A percentile compares a stretch with the other conserved stretches of the same genome.
Conservation (phyloP, 2,329 filamentous ascomycete species). For the Aspergillus transmontanensis region DNA sequence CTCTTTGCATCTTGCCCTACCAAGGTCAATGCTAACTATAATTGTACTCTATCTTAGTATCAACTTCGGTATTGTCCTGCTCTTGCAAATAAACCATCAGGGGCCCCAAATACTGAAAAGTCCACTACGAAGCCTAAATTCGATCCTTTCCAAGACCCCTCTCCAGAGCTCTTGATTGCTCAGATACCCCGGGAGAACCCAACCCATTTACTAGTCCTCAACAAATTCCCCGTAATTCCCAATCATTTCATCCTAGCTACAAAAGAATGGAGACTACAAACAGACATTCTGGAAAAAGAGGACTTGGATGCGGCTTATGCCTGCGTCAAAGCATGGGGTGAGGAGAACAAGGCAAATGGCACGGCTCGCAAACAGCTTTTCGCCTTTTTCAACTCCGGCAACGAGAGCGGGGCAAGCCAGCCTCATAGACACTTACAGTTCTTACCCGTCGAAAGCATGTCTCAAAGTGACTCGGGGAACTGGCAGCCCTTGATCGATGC, state of each 20-base stretch:
- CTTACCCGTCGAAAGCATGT: slow-evolving; percentile 50
- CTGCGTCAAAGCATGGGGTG: slow-evolving; percentile 46
- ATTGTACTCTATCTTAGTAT: slow-evolving; percentile 33
- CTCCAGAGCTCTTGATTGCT: slow-evolving; percentile 45
- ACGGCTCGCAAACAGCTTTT: slow-evolving; percentile 37
- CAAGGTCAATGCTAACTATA: neutral
- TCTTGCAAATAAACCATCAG: slow-evolving; percentile 47
- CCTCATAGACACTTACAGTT: slow-evolving; percentile 53
- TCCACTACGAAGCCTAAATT: slow-evolving; percentile 31
- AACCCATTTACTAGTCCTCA: slow-evolving; percentile 47
- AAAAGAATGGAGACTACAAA: slow-evolving; percentile 45
- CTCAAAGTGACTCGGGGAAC: slow-evolving; percentile 30
- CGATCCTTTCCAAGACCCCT: slow-evolving; percentile 50
- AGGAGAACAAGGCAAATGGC: slow-evolving; percentile 10
- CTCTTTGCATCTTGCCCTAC: neutral
- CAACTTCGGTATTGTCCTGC: slow-evolving; percentile 54
- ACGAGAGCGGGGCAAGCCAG: slow-evolving; percentile 52
- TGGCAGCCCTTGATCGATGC: slow-evolving; percentile 56
- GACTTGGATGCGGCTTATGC: slow-evolving; percentile 46
- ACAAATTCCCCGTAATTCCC: slow-evolving; percentile 53
- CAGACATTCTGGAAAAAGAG: slow-evolving; percentile 44
- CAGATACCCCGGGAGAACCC: slow-evolving; percentile 38
- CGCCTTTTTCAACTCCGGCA: slow-evolving; percentile 54
- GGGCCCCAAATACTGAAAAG: slow-evolving; percentile 25
- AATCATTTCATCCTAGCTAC: slow-evolving; percentile 55